Percentiles rank a stretch among this genome's conserved stretches.
Conservation (phyloP, 1,284 basidiomycete genomes). For the Naganishia sp. region DNA sequence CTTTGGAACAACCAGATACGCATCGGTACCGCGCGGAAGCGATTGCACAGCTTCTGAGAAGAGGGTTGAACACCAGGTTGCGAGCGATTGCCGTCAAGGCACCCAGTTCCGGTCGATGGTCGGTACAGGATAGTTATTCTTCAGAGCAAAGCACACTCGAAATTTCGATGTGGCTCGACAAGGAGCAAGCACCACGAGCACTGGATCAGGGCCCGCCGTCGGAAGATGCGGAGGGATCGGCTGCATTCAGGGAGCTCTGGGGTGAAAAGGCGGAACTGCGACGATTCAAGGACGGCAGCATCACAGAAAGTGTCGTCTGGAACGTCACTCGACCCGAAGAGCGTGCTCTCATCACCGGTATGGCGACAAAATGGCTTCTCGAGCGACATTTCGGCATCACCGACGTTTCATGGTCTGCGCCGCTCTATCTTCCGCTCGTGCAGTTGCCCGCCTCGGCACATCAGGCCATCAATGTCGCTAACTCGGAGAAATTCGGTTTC, state of each 20-base stretch:
- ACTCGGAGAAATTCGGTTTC: conserved; percentile 63
- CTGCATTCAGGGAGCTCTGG: conserved; percentile 82
- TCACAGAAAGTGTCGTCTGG: conserved; percentile 94
- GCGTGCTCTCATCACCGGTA: conserved; percentile 72
- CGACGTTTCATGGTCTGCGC: conserved; percentile 59
- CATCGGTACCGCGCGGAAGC: conserved; percentile 36
- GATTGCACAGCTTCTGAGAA: conserved; percentile 62
- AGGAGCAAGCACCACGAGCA: conserved; percentile 71
- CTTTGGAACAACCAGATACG: conserved; percentile 3
- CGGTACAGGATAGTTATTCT: conserved; percentile 53
- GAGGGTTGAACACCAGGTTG: conserved; percentile 70
- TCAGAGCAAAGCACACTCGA: conserved; percentile 55
- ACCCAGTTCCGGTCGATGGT: conserved; percentile 9
- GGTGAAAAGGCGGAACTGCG: conserved; percentile 87
- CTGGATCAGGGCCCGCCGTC: conserved; percentile 86
- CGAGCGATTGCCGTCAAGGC: conserved; percentile 43
- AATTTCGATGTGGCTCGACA: conserved; percentile 74
- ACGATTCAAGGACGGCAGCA: conserved; percentile 95
- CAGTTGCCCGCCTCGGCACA: conserved; percentile 63
- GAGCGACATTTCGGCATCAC: conserved; percentile 70
- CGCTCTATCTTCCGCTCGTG: conserved; percentile 62
- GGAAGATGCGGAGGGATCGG: conserved; percentile 59
- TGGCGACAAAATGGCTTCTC: conserved; percentile 75
- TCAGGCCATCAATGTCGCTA: conserved; percentile 53
- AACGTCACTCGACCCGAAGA: conserved; percentile 63